phyloP scores from a whole-genome alignment of 1,284 basidiomycete species.

The Rhodotorula sp. region DNA sequence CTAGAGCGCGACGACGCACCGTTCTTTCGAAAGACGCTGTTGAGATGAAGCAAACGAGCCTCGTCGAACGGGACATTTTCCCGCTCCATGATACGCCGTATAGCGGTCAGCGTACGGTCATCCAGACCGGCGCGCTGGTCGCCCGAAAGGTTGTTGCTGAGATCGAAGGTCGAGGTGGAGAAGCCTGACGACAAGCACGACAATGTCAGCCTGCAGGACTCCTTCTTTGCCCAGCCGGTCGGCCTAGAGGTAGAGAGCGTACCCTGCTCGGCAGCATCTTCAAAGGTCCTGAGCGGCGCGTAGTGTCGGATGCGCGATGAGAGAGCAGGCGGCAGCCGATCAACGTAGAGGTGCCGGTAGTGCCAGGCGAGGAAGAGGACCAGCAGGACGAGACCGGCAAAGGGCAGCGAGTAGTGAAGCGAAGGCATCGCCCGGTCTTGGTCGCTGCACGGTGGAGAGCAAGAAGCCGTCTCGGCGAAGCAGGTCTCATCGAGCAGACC shows the following conservation, averaged over 20 bases:
- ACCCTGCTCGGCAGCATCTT: constrained; percentile 39
- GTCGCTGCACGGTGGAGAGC: background rate
- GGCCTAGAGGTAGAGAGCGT: background rate
- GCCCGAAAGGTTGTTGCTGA: constrained; percentile 29
- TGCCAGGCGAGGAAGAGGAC: constrained; percentile 27
- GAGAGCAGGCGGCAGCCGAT: constrained; percentile 26
- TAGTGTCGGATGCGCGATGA: constrained; percentile 36
- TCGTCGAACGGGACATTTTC: constrained; percentile 34
- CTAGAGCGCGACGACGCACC: constrained; percentile 8
- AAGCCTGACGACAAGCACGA: constrained; percentile 16
- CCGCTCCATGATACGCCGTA: constrained; percentile 39
- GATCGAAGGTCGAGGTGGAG: constrained; percentile 36
- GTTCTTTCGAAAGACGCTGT: constrained; percentile 33
- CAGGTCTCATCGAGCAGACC: background rate
- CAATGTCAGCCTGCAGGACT: background rate
- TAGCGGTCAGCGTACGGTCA: constrained; percentile 33
- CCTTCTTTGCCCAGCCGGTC: background rate
- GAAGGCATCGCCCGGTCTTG: background rate
- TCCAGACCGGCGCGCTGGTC: constrained; percentile 37
- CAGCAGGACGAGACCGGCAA: constrained; percentile 16
- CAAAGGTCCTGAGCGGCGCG: constrained; percentile 33
- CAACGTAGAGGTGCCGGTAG: constrained; percentile 27
- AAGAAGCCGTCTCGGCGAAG: too few species aligned
- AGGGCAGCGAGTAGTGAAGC: constrained; percentile 7
- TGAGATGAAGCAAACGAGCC: constrained; percentile 28